phyloP scores from a whole-genome alignment of 2,329 filamentous ascomycete species.

The Drechslera avenae region DNA sequence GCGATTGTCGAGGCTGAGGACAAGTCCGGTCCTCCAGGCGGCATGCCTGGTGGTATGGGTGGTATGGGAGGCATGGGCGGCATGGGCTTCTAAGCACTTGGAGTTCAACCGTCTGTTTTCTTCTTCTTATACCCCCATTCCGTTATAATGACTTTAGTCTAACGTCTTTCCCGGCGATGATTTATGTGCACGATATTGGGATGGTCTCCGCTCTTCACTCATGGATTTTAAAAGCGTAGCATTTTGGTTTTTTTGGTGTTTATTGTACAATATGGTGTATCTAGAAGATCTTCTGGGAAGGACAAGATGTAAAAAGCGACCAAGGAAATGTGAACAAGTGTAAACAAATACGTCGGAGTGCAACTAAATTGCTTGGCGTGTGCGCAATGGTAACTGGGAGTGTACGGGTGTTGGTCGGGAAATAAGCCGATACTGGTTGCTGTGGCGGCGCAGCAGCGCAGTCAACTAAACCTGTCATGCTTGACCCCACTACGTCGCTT shows the following conservation, averaged over 20 bases:
- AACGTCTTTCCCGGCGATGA: conserved; percentile 38
- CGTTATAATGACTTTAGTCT: conserved; percentile 43
- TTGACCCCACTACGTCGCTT: conserved; percentile 28
- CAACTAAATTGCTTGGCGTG: conserved; percentile 1
- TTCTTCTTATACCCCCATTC: conserved; percentile 38
- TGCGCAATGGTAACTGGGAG: background rate
- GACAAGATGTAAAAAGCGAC: conserved; percentile 40
- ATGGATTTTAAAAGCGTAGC: conserved; percentile 46
- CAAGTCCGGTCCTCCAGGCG: conserved; percentile 66
- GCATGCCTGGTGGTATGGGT: conserved; percentile 62
- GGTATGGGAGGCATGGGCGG: conserved; percentile 59
- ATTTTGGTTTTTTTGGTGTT: conserved; percentile 35
- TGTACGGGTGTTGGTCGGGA: background rate
- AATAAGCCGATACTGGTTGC: conserved; percentile 18
- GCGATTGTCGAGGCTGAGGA: conserved; percentile 98
- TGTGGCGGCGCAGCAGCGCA: conserved; percentile 24
- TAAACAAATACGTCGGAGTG: conserved; percentile 9
- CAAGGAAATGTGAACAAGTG: conserved; percentile 35
- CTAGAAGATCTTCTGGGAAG: conserved; percentile 35
- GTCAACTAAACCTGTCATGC: conserved; percentile 22
- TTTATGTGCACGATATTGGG: conserved; percentile 44
- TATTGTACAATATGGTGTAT: conserved; percentile 48
- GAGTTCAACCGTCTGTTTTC: conserved; percentile 27
- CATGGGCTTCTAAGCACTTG: conserved; percentile 63
- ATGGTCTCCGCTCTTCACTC: conserved; percentile 49